These are phyloP conservation scores for Ascochyta clinopodiicola DNA, from an alignment of 2,329 filamentous ascomycete genomes.

Conservation along the genomic window DNA sequence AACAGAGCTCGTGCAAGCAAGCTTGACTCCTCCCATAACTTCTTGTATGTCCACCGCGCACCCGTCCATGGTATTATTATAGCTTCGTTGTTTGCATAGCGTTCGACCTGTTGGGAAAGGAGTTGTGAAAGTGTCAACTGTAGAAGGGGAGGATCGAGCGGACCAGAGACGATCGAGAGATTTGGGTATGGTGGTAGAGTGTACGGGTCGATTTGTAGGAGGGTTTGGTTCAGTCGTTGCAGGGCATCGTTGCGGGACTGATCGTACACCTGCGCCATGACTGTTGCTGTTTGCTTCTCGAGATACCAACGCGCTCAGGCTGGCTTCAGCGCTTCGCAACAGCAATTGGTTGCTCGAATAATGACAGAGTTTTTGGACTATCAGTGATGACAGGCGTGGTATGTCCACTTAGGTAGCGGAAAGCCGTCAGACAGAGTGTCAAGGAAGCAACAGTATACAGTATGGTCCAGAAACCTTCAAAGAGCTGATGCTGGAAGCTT, in stretches of 20 bases:
- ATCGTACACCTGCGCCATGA: slow-evolving; percentile 38
- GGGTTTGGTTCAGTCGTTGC: slow-evolving; percentile 46
- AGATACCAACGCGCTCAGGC: background rate
- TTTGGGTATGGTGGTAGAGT: slow-evolving; percentile 49
- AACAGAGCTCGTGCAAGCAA: slow-evolving; percentile 58
- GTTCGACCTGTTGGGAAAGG: slow-evolving; percentile 71
- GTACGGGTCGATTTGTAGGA: slow-evolving; percentile 48
- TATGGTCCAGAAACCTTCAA: slow-evolving; percentile 27
- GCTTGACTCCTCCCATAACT: slow-evolving; percentile 49
- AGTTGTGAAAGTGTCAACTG: slow-evolving; percentile 76
- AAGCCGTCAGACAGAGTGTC: slow-evolving; percentile 17
- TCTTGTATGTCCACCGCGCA: slow-evolving; percentile 70
- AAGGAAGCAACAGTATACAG: slow-evolving; percentile 30
- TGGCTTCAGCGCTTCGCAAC: background rate
- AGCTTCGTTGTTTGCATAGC: slow-evolving; percentile 70
- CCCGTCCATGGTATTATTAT: slow-evolving; percentile 79
- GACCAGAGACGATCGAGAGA: slow-evolving; percentile 69
- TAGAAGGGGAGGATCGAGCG: slow-evolving; percentile 71
- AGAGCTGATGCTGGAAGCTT: slow-evolving; percentile 16
- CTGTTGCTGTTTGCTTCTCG: background rate
- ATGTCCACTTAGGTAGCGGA: slow-evolving; percentile 21
- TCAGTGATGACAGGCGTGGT: slow-evolving; percentile 19
- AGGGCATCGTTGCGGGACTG: slow-evolving; percentile 38
- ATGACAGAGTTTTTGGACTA: background rate
- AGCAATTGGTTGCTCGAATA: background rate